Base-by-base conservation (phyloP, 2,329 filamentous ascomycete genomes). In the Stagonosporopsis vannaccii region DNA sequence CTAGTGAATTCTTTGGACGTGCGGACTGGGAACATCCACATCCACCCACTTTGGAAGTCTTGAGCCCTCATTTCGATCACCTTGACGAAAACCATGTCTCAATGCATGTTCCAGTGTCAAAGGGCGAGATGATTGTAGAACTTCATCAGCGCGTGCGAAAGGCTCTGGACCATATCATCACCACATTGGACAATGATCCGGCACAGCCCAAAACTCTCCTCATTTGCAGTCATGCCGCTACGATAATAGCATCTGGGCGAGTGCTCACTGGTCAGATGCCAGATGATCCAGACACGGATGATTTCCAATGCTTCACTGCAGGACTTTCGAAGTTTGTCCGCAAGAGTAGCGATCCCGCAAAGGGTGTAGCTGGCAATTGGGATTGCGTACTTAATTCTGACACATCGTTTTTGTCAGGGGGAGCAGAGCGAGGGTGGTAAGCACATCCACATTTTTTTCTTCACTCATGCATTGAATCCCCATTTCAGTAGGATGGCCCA, bases 1-100 rank as follows among this genome's bases (percentile, higher is more conserved):
- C 87, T 35, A 89, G 91, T 59, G 95, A 99, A 80, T 98, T 95
- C 89, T 98, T 95, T 74, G 95, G 95, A 23, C 83, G 86, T 43
- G 92, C 93, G 15, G 87, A 87, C 57, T 97, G 97, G 76, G 84
- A 90, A 51, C 95, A 98, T 70, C 95, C 95, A 0, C 82, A 84
- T 15, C 92, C 94, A 2, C 91, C 92, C 2, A 77, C 84, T 3
- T 79, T 88, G 13, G 67, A 81, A 25, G 79, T 84, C 30, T 82
- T 99, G 58, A 74, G 75, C 19, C 83, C 91, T 61, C 96, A 97
- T 73, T 87, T 88, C 26, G 75, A 84, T 26, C 68, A 83, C 41
- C 75, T 87, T 37, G 83, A 88, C 56, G 74, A 77, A 13, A 71
- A 70, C 25, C 89, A 93, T 72, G 77, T 73, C 40, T 85, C 89